Conservation (phyloP, 805 yeast genomes). For the Maudiozyma bulderi region DNA sequence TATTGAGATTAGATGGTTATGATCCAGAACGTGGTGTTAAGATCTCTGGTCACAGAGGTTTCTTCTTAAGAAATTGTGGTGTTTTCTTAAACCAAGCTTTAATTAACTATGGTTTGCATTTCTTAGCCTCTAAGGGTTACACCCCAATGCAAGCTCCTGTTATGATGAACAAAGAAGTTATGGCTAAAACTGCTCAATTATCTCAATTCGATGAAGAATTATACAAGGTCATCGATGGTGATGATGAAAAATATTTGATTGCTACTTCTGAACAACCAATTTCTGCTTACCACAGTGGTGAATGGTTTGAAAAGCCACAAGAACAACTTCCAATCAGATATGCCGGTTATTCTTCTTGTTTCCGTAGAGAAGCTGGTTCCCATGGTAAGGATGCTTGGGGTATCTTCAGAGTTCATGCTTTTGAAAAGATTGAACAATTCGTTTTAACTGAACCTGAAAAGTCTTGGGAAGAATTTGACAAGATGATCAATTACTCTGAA, state of each 20-base stretch:
- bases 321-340: slow-evolving; percentile 95
- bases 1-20: slow-evolving; percentile 90
- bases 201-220: slow-evolving; percentile 97
- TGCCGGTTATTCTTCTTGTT: slow-evolving; percentile 97
- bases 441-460: slow-evolving; percentile 94
- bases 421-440: slow-evolving; percentile 97
- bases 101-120: slow-evolving; percentile 88
- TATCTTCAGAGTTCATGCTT: slow-evolving; percentile 96
- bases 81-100: slow-evolving; percentile 96
- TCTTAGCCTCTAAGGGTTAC: slow-evolving; percentile 71
- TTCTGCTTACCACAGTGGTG: slow-evolving; percentile 92
- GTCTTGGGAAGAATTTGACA: slow-evolving; percentile 95
- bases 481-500: slow-evolving; percentile 86
- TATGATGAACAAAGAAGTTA: slow-evolving; percentile 98
- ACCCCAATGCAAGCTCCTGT: slow-evolving; percentile 95
- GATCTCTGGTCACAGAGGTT: slow-evolving; percentile 97
- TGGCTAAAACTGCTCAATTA: slow-evolving; percentile 98
- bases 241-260: slow-evolving; percentile 92
- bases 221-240: slow-evolving; percentile 94
- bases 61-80: slow-evolving; percentile 89
- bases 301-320: slow-evolving; percentile 96
- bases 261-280: slow-evolving; percentile 99
- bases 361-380: slow-evolving; percentile 98
- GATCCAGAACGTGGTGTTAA: slow-evolving; percentile 98
- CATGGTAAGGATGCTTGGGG: slow-evolving; percentile 99